Percentiles rank a stretch among this genome's conserved stretches.
phyloP scores from a whole-genome alignment of 2,329 filamentous ascomycete genomes.

The Aspergillus fructus region DNA sequence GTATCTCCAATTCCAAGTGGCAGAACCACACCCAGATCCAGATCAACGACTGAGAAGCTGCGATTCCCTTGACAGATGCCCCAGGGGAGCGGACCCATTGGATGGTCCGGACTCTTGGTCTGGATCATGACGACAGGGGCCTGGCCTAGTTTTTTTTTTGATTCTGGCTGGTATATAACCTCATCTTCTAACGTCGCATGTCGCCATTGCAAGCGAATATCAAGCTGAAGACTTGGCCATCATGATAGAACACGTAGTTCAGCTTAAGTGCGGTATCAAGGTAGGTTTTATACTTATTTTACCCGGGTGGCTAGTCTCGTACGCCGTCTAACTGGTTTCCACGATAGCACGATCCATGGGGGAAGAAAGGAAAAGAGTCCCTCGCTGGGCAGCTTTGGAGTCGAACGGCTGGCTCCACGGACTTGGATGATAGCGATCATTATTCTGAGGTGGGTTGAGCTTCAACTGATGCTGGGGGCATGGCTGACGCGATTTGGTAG shows the following conservation, averaged over 20 bases:
- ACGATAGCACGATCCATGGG: slow-evolving; percentile 65
- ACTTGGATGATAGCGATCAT: slow-evolving; percentile 62
- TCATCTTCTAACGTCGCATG: neutral
- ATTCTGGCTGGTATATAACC: neutral
- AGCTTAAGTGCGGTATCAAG: slow-evolving; percentile 56
- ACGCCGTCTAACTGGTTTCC: neutral
- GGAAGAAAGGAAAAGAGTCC: slow-evolving; percentile 65
- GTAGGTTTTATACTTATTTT: slow-evolving; percentile 19
- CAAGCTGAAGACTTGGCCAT: neutral
- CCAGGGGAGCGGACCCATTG: neutral
- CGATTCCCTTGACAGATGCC: neutral
- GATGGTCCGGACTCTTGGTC: too few relatives aligned
- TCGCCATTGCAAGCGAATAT: too few relatives aligned
- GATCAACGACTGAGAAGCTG: neutral
- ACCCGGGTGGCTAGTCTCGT: neutral
- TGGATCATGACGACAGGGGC: neutral
- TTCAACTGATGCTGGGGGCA: neutral
- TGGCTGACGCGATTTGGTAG: slow-evolving; percentile 18
- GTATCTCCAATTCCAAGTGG: neutral
- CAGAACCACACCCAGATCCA: neutral
- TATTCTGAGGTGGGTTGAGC: slow-evolving; percentile 58
- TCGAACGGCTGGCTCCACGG: slow-evolving; percentile 62
- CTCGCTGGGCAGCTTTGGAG: slow-evolving; percentile 65
- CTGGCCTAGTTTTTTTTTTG: too few relatives aligned
- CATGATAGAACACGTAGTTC: slow-evolving; percentile 54